Percentiles rank a stretch among this genome's conserved stretches.
phyloP scores from a whole-genome alignment of 257 asterid species.

The Forsythia viridissima region DNA sequence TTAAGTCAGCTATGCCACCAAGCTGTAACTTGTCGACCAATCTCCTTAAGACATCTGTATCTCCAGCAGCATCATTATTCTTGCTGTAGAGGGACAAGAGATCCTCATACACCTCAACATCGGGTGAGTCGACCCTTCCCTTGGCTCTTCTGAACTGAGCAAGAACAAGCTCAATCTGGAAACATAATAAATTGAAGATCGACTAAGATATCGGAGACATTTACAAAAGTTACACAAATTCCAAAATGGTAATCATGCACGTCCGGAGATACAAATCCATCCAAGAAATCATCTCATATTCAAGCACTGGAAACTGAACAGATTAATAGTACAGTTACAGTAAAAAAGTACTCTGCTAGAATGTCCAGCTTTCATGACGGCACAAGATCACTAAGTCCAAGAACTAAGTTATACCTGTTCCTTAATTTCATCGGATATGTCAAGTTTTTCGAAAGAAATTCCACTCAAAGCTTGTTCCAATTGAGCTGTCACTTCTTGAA shows the following conservation, averaged over 20 bases:
- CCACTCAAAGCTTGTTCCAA: conserved; percentile 84
- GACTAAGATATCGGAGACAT: not conserved
- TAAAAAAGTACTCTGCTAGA: conserved; percentile 10
- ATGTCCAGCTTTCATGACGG: not conserved
- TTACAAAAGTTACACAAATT: not conserved
- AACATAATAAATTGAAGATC: conserved; percentile 4
- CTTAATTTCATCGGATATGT: conserved; percentile 93
- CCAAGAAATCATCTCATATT: conserved; percentile 11
- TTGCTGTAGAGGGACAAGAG: conserved; percentile 58
- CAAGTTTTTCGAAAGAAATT: conserved; percentile 77
- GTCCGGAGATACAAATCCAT: conserved; percentile 12
- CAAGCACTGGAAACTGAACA: conserved; percentile 15
- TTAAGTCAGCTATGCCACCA: conserved; percentile 72
- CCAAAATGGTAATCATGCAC: not conserved
- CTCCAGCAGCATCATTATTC: conserved; percentile 42
- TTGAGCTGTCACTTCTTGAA: conserved; percentile 75
- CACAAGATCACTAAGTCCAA: conserved; percentile 11
- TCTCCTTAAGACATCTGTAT: conserved; percentile 56
- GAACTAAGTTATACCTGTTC: conserved; percentile 64
- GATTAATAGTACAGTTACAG: conserved; percentile 14
- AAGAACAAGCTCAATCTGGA: conserved; percentile 94
- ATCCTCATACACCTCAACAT: conserved; percentile 74
- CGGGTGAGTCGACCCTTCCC: conserved; percentile 84
- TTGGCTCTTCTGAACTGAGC: conserved; percentile 97
- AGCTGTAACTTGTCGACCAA: conserved; percentile 83